phyloP scores from a whole-genome alignment of 306 rosid species.

The Boehmeria nivea region DNA sequence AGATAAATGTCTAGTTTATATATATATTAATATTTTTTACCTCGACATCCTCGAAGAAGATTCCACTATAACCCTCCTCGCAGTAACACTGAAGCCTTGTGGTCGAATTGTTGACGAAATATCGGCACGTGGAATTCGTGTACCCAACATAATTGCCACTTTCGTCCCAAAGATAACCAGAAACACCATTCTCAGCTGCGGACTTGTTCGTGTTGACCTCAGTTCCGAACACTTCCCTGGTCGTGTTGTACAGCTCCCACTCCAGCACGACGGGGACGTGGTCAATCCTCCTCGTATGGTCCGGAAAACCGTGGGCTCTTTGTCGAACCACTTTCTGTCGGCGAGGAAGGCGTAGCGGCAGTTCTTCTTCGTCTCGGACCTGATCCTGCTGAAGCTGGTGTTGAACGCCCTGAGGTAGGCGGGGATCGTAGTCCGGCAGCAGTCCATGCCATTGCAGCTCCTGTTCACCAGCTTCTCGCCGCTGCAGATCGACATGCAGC shows the following conservation, averaged over 20 bases:
- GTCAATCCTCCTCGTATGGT: not conserved
- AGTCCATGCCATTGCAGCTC: not conserved
- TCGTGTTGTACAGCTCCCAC: not conserved
- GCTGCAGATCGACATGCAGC: not conserved
- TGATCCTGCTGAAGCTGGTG: not conserved
- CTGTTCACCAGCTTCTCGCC: not conserved
- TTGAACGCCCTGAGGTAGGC: not conserved
- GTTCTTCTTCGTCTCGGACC: not conserved
- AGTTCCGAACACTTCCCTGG: not conserved
- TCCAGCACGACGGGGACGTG: not conserved
- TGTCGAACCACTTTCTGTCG: not conserved
- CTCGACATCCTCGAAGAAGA: too few relatives aligned
- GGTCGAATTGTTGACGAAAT: too few relatives aligned
- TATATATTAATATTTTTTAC: too few relatives aligned
- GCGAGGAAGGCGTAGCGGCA: not conserved
- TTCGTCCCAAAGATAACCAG: too few relatives aligned
- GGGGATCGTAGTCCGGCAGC: slow-evolving; percentile 2
- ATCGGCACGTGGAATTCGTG: too few relatives aligned
- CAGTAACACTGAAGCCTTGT: too few relatives aligned
- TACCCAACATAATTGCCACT: too few relatives aligned
- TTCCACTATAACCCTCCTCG: too few relatives aligned
- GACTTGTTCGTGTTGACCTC: not conserved
- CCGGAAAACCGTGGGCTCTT: too few relatives aligned
- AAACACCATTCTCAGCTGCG: too few relatives aligned
- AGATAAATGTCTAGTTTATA: too few relatives aligned